Conservation (phyloP, 2,329 filamentous ascomycete species). For the Immersiporthe knoxdaviesiana region DNA sequence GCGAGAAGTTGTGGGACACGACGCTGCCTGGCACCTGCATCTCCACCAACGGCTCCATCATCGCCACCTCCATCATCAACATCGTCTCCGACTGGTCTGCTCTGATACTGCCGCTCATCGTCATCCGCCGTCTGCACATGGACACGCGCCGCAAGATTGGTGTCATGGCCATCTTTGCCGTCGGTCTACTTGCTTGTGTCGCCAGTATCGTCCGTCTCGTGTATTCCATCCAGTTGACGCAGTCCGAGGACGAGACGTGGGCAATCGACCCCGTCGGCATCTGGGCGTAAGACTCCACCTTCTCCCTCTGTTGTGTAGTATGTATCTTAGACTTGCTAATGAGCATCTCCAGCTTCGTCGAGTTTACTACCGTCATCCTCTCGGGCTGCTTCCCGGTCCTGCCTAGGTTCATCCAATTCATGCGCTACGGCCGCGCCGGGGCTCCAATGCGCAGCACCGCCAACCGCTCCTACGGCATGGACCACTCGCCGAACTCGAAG, state of each 20-base stretch:
- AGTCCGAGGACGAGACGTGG: neutral
- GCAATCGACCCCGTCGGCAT: neutral
- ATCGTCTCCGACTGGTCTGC: conserved; percentile 21
- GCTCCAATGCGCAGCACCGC: neutral
- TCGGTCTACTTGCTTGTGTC: neutral
- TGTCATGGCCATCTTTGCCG: neutral
- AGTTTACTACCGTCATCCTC: neutral
- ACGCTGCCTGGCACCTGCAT: conserved; percentile 29
- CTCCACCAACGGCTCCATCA: neutral
- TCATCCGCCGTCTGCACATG: conserved; percentile 3
- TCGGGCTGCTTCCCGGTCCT: neutral
- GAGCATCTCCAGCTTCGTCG: neutral
- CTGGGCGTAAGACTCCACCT: neutral
- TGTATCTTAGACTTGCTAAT: neutral
- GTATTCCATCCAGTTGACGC: neutral
- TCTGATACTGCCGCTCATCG: neutral
- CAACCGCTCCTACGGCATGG: neutral
- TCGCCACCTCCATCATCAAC: conserved; percentile 18
- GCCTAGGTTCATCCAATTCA: neutral
- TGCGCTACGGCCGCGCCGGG: neutral
- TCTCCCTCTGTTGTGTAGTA: neutral
- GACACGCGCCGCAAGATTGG: neutral
- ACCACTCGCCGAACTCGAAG: neutral
- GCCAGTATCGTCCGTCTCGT: neutral
- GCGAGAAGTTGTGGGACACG: conserved; percentile 29